Conservation (phyloP, 148 eudicot genomes). For the Rhododendron kiyosumense region DNA sequence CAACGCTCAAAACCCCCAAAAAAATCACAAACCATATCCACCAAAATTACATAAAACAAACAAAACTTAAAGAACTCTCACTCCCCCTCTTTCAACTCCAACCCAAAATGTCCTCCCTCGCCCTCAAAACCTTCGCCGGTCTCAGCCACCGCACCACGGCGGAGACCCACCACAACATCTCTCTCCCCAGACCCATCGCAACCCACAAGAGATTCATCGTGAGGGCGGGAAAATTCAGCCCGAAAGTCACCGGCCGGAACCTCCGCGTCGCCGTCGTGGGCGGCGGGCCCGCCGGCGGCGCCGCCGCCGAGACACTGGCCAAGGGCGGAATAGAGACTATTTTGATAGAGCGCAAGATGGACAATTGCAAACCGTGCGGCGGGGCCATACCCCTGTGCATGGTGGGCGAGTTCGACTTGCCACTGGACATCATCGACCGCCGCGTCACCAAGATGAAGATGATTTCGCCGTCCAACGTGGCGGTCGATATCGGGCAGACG, state of each 20-base stretch:
- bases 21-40: conserved; percentile 10
- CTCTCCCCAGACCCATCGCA: neutral
- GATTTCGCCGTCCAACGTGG: conserved; percentile 97
- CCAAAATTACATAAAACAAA: neutral
- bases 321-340: conserved; percentile 83
- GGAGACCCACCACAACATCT: conserved; percentile 24
- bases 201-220: conserved; percentile 23
- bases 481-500: conserved; percentile 85
- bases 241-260: conserved; percentile 63
- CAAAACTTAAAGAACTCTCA: neutral
- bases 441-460: conserved; percentile 92
- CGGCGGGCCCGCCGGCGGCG: conserved; percentile 94
- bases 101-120: conserved; percentile 57
- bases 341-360: conserved; percentile 76
- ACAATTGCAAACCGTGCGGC: conserved; percentile 82
- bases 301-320: conserved; percentile 88
- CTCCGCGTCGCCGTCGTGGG: conserved; percentile 89
- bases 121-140: conserved; percentile 79
- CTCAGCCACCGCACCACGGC: conserved; percentile 50
- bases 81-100: neutral
- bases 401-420: conserved; percentile 93
- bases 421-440: conserved; percentile 93
- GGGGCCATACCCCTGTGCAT: conserved; percentile 95
- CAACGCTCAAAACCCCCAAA: neutral
- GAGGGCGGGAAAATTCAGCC: conserved; percentile 50